Evolutionary conservation across 305 asterid genomes (phyloP).

Genomic region (Fraxinus albicans): DNA sequence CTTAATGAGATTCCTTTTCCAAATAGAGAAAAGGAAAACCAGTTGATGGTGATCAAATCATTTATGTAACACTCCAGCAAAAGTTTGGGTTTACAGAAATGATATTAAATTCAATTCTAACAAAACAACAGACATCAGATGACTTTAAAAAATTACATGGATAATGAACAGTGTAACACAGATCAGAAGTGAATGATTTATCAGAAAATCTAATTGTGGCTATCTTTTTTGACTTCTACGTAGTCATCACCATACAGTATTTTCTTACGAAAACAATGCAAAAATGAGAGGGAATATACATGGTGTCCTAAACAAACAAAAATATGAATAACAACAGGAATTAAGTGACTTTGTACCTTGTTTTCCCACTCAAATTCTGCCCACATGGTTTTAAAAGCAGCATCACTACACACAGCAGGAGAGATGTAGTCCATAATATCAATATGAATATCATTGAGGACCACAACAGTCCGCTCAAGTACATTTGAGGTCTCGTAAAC

Average conservation of each 20-base stretch:
- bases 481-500: constrained; percentile 59
- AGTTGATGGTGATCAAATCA: neutral
- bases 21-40: neutral
- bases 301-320: neutral
- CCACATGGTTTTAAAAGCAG: constrained; percentile 61
- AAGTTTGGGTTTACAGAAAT: neutral
- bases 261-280: neutral
- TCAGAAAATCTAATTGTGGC: neutral
- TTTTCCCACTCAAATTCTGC: constrained; percentile 66
- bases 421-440: constrained; percentile 62
- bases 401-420: constrained; percentile 51
- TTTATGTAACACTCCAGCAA: neutral
- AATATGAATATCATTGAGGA: constrained; percentile 55
- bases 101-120: neutral
- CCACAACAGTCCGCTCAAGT: constrained; percentile 46
- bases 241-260: neutral
- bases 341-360: constrained; percentile 40
- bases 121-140: neutral
- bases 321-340: neutral
- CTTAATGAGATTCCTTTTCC: neutral
- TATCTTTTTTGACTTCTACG: neutral
- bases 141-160: neutral
- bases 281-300: neutral
- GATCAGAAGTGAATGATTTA: neutral
- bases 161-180: neutral